These are phyloP conservation scores for Aspergillus mulundensis DNA, from an alignment of 495 filamentous ascomycete species.

Conservation along the genomic window DNA sequence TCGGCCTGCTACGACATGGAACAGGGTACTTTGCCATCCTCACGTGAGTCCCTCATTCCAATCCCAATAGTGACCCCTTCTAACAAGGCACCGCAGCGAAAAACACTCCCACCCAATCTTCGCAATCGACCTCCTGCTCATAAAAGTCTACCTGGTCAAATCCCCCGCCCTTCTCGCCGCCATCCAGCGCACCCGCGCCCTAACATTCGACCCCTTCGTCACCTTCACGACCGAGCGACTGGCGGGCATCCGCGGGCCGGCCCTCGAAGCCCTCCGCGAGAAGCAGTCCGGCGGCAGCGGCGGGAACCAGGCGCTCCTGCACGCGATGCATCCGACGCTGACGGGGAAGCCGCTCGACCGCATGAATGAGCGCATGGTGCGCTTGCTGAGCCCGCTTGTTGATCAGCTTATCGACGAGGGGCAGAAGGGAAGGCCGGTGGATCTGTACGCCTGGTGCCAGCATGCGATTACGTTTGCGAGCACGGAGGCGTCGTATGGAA, in stretches of 20 bases:
- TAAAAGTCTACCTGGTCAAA: constrained; percentile 42
- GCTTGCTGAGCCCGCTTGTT: constrained; percentile 13
- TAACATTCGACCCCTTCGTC: constrained; percentile 41
- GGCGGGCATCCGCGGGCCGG: constrained; percentile 15
- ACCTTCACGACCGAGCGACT: constrained; percentile 17
- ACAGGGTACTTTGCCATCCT: constrained; percentile 24
- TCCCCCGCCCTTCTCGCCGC: constrained; percentile 37
- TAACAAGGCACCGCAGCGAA: constrained; percentile 15
- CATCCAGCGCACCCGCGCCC: constrained; percentile 37
- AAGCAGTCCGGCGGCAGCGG: constrained; percentile 20
- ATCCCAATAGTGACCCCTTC: not conserved
- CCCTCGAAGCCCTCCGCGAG: constrained; percentile 17
- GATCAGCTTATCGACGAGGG: constrained; percentile 12
- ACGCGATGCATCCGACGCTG: constrained; percentile 25
- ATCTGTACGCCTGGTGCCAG: constrained; percentile 37
- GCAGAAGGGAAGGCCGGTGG: constrained; percentile 1
- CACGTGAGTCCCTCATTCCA: not conserved
- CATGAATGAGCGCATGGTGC: constrained; percentile 29
- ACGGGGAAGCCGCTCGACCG: constrained; percentile 23
- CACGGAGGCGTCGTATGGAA: constrained; percentile 47
- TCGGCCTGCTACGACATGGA: constrained; percentile 37
- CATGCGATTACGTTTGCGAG: constrained; percentile 45
- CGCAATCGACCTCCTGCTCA: constrained; percentile 37
- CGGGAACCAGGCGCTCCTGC: constrained; percentile 11
- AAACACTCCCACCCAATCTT: constrained; percentile 32